Percentiles rank a stretch among this genome's conserved stretches.
Conservation (phyloP, 78 protist genomes). For the Isochrysis galbana region DNA sequence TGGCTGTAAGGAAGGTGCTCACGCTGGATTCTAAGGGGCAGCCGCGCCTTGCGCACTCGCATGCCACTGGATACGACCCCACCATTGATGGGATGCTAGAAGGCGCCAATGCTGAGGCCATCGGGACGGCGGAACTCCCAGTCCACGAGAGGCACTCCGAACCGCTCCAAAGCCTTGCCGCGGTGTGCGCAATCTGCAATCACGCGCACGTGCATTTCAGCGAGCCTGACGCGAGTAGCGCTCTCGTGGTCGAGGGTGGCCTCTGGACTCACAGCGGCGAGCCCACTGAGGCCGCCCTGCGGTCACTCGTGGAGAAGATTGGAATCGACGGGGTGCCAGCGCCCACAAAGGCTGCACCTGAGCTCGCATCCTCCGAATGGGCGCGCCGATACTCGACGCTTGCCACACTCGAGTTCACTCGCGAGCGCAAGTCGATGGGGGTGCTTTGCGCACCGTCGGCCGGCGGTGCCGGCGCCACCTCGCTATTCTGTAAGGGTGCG, state of each 20-base stretch:
- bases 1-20: not conserved
- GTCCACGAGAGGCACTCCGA: not conserved
- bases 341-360: not conserved
- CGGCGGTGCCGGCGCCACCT: not conserved
- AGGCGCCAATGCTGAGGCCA: conserved; percentile 45
- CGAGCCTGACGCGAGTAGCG: not conserved
- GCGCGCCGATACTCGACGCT: not conserved
- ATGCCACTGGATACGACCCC: not conserved
- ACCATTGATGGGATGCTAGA: not conserved
- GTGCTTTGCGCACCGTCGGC: not conserved
- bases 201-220: not conserved
- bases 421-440: conserved; percentile 73
- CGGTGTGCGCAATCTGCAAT: conserved; percentile 8
- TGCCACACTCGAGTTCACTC: conserved; percentile 70
- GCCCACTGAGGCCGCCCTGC: conserved; percentile 70
- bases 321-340: not conserved
- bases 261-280: conserved; percentile 1
- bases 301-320: conserved; percentile 62
- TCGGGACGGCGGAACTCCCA: not conserved
- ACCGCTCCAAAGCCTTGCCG: not conserved
- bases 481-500: conserved; percentile 68
- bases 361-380: not conserved
- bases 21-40: not conserved
- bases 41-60: not conserved
- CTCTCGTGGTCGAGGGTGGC: not conserved